Percentiles rank a stretch among this genome's conserved stretches.
Conservation (phyloP, 352 stramenopile species). For the Phytophthora boehmeriae region DNA sequence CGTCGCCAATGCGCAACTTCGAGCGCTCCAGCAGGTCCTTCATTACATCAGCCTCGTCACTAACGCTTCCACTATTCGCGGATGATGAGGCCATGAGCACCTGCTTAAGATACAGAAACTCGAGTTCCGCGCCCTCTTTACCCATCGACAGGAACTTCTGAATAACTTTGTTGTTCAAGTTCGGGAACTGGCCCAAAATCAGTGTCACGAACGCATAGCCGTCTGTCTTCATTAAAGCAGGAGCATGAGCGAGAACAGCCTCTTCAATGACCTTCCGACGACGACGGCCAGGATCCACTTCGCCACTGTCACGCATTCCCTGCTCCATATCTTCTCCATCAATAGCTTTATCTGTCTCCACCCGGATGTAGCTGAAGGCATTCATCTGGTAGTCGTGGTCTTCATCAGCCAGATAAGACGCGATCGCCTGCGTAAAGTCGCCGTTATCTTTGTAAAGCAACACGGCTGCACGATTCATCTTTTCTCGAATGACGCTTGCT, state of each 20-base stretch:
- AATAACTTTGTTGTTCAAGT: constrained; percentile 87
- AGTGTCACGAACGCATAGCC: constrained; percentile 87
- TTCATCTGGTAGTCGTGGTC: constrained; percentile 86
- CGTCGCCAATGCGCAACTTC: constrained; percentile 81
- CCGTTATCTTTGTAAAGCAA: constrained; percentile 82
- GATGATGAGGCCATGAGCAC: constrained; percentile 70
- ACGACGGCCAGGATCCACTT: constrained; percentile 33
- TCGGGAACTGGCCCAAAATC: constrained; percentile 87
- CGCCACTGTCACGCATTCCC: constrained; percentile 41
- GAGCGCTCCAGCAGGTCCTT: constrained; percentile 84
- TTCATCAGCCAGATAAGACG: constrained; percentile 80
- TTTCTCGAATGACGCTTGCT: constrained; percentile 69
- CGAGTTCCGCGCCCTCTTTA: constrained; percentile 74
- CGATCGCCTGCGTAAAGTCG: constrained; percentile 77
- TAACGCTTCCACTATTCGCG: constrained; percentile 45
- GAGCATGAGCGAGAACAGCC: constrained; percentile 73
- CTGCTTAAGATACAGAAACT: constrained; percentile 85
- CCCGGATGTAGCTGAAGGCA: constrained; percentile 85
- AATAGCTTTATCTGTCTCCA: constrained; percentile 57
- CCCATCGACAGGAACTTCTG: constrained; percentile 84
- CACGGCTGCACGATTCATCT: constrained; percentile 85
- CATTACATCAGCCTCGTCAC: constrained; percentile 75
- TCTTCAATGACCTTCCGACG: constrained; percentile 79
- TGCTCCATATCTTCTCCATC: constrained; percentile 43
- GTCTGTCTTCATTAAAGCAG: constrained; percentile 90